A percentile compares a stretch with the other conserved stretches of the same genome.
Evolutionary conservation across 768 basidiomycete genomes (phyloP).

Genomic region (Candolleomyces eurysporus): DNA sequence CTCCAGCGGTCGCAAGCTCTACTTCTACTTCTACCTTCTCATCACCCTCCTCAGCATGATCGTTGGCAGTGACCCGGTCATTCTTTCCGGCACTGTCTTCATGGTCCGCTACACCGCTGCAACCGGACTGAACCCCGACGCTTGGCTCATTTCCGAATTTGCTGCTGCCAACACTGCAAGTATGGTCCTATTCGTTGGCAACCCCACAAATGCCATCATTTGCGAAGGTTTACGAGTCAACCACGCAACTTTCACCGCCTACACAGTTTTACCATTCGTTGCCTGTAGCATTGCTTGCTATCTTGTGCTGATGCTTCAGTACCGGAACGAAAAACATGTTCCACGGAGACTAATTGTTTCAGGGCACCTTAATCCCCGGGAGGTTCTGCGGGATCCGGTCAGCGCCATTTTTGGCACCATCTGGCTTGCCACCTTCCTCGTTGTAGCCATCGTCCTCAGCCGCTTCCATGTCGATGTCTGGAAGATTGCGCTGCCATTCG

Average conservation of each 20-base stretch:
- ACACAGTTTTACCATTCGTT: constrained; percentile 80
- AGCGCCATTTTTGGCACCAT: constrained; percentile 74
- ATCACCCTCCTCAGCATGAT: constrained; percentile 74
- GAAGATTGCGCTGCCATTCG: constrained; percentile 83
- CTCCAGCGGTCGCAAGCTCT: constrained; percentile 66
- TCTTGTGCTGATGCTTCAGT: constrained; percentile 56
- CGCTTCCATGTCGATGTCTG: constrained; percentile 81
- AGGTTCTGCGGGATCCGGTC: constrained; percentile 67
- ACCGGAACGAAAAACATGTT: constrained; percentile 51
- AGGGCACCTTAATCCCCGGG: constrained; percentile 45
- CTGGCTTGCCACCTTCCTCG: constrained; percentile 64
- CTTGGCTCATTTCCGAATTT: constrained; percentile 77
- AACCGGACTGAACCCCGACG: constrained; percentile 48
- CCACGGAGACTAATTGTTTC: constrained; percentile 40
- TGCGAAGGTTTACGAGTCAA: constrained; percentile 82
- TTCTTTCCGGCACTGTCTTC: constrained; percentile 89
- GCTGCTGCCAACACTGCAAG: constrained; percentile 78
- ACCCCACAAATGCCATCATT: constrained; percentile 93
- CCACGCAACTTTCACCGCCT: constrained; percentile 76
- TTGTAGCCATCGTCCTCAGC: constrained; percentile 71
- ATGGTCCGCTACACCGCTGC: constrained; percentile 83
- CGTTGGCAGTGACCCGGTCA: constrained; percentile 91
- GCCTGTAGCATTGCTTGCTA: constrained; percentile 63
- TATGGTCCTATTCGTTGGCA: constrained; percentile 78
- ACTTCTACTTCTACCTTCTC: constrained; percentile 80